Percentiles rank a stretch among this genome's conserved stretches.
Evolutionary conservation across 2,329 filamentous ascomycete species (phyloP).

Genomic region (Bimuria novae-zelandiae): DNA sequence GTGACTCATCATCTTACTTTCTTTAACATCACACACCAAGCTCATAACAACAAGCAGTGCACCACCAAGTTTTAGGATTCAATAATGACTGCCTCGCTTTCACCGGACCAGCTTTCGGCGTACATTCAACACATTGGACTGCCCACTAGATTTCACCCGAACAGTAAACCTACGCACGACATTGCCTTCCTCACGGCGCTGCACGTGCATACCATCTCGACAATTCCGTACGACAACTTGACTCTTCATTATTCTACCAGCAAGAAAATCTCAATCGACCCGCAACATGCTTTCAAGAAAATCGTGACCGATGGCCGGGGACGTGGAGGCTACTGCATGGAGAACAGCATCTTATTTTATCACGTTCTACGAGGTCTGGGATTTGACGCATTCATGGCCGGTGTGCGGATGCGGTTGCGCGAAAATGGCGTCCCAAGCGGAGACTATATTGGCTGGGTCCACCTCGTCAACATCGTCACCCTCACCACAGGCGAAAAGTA

Average conservation of each 20-base stretch:
- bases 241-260: slow-evolving; percentile 55
- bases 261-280: slow-evolving; percentile 48
- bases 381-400: slow-evolving; percentile 60
- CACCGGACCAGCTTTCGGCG: slow-evolving; percentile 31
- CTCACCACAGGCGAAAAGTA: slow-evolving; percentile 56
- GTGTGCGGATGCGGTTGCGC: slow-evolving; percentile 51
- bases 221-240: slow-evolving; percentile 63
- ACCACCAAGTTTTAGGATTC: background rate
- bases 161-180: slow-evolving; percentile 22
- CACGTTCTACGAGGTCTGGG: slow-evolving; percentile 58
- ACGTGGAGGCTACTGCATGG: slow-evolving; percentile 66
- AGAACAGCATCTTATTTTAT: slow-evolving; percentile 60
- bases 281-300: slow-evolving; percentile 56
- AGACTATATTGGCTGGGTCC: slow-evolving; percentile 57
- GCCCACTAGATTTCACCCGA: slow-evolving; percentile 23
- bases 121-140: slow-evolving; percentile 43
- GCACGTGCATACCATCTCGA: slow-evolving; percentile 54
- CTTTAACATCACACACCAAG: background rate
- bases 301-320: slow-evolving; percentile 50
- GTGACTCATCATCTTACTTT: background rate
- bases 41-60: background rate
- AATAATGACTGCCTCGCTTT: slow-evolving; percentile 22
- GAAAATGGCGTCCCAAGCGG: slow-evolving; percentile 40
- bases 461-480: slow-evolving; percentile 66
- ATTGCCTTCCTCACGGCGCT: slow-evolving; percentile 47